phyloP scores from a whole-genome alignment of 2,329 filamentous ascomycete species.

The Colletotrichum caudatum region DNA sequence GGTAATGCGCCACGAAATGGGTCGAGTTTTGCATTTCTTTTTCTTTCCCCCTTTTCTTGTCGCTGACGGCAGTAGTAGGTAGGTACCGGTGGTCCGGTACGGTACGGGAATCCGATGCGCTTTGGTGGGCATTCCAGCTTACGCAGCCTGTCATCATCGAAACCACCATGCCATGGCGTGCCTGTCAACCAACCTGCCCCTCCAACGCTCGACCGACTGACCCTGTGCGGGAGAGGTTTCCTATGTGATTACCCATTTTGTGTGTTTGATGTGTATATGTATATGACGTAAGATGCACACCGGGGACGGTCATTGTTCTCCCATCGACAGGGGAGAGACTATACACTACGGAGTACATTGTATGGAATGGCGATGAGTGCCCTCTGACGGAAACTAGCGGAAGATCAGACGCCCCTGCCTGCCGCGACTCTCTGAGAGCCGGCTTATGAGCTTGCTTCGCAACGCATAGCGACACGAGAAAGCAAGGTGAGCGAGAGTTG shows the following conservation, averaged over 20 bases:
- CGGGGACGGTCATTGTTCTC: neutral
- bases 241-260: neutral
- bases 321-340: no score
- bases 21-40: neutral
- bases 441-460: neutral
- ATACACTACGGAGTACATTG: no score
- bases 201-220: neutral
- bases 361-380: conserved; percentile 8
- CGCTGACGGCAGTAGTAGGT: neutral
- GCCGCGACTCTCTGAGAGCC: neutral
- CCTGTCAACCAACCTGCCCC: neutral
- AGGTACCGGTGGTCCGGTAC: conserved; percentile 6
- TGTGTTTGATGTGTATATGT: no score
- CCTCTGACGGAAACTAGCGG: neutral
- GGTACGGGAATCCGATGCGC: neutral
- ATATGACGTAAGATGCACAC: conserved; percentile 19
- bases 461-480: neutral
- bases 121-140: neutral
- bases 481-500: conserved; percentile 9
- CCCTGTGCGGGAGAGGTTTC: neutral
- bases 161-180: neutral
- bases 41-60: neutral
- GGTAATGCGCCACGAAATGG: conserved; percentile 26
- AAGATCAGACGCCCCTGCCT: neutral
- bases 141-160: conserved; percentile 6